phyloP scores from a whole-genome alignment of 1,139 yeast genomes.

The Ashbya aceris region DNA sequence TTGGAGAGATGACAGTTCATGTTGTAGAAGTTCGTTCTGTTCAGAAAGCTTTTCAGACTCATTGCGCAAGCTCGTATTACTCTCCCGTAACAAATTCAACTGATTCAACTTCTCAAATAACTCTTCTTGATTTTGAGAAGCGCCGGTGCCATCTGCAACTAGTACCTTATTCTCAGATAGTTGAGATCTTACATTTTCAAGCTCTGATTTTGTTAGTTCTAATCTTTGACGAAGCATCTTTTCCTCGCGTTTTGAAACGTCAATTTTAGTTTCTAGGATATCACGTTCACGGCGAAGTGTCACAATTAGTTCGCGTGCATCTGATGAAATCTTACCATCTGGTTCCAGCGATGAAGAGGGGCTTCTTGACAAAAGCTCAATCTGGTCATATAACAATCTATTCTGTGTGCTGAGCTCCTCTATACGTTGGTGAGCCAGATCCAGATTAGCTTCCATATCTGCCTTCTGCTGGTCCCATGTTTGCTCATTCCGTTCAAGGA shows the following conservation, averaged over 20 bases:
- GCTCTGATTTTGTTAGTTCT: slow-evolving; percentile 35
- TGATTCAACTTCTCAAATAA: slow-evolving; percentile 57
- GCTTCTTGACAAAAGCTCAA: slow-evolving; percentile 38
- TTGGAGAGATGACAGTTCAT: slow-evolving; percentile 30
- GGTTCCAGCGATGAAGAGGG: slow-evolving; percentile 1
- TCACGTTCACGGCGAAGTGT: slow-evolving; percentile 74
- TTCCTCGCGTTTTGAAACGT: slow-evolving; percentile 30
- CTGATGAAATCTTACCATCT: slow-evolving; percentile 10
- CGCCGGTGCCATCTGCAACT: slow-evolving; percentile 34
- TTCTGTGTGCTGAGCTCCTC: slow-evolving; percentile 61
- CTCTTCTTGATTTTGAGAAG: slow-evolving; percentile 42
- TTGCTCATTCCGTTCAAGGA: slow-evolving; percentile 32
- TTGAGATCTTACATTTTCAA: slow-evolving; percentile 39
- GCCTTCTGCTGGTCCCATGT: slow-evolving; percentile 38
- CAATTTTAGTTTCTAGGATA: slow-evolving; percentile 51
- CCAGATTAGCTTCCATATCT: slow-evolving; percentile 46
- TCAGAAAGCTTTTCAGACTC: slow-evolving; percentile 11
- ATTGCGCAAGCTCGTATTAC: slow-evolving; percentile 56
- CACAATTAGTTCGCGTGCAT: slow-evolving; percentile 44
- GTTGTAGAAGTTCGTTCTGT: slow-evolving; percentile 27
- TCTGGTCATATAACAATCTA: slow-evolving; percentile 55
- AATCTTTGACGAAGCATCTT: slow-evolving; percentile 33
- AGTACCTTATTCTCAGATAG: slow-evolving; percentile 32
- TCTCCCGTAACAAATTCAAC: slow-evolving; percentile 62
- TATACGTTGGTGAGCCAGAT: slow-evolving; percentile 37